Evolutionary conservation across 1,284 basidiomycete genomes (phyloP), one percentile per base, ranked within the genome.

Genomic region (Microbotryum saponariae): DNA sequence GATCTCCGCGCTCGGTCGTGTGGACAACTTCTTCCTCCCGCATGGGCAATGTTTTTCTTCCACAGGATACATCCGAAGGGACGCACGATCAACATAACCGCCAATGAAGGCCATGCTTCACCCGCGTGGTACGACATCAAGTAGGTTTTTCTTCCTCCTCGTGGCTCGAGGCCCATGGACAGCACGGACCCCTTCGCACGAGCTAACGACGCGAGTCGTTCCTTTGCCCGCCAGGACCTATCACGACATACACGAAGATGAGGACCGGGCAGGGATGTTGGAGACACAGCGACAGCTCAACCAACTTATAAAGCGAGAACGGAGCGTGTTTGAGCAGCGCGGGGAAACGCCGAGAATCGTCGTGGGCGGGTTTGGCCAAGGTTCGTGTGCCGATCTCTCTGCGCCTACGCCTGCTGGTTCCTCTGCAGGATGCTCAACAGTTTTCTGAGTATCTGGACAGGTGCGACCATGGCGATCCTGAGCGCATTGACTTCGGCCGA

Each of bases 401-500:
- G 37, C 37, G 12, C 37, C 2, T 12, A 16, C 12, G 37, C 6
- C 6, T 12, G 14, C 16, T 18, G 4, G 14, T 18, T 42, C 16
- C 6, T 42, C 12, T 18, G 37, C 37, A 42, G 37, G 37, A 14
- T 42, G 37, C 37, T 42, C 14, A 42, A 14, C 12, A 18, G 12
- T 16, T 42, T 5, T 42, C 12, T 18, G 16, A 42, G 3, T 16
- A 12, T 42, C 5, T 12, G 6, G 0, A 6, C 63, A 65, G 66
- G 66, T 42, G 66, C 63, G 20, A 63, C 56, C 10, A 67, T 67
- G 66, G 49, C 66, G 20, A 45, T 67, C 21, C 54, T 67, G 8
- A n/a, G 33, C 1, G 29, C 54, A 9, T 37, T 67, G 21, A 60
- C 63, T 1, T 14, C 29, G 1, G n/a, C 51, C 7, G 42, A 51